These are phyloP conservation scores for Limnanthes douglasii DNA, from an alignment of 345 rosid species.

Conservation along the genomic window DNA sequence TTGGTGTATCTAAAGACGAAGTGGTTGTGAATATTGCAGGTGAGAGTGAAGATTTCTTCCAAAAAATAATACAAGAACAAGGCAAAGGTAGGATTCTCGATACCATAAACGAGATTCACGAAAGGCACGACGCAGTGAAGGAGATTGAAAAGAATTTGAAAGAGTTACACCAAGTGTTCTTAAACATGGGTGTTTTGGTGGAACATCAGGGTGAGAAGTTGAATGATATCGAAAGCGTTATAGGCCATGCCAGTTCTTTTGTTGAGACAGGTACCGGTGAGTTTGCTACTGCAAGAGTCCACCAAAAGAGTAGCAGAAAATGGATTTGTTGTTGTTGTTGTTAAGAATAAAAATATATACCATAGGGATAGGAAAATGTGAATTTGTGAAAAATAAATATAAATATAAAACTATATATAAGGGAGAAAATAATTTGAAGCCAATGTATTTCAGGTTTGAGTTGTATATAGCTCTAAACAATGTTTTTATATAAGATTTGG, in stretches of 20 bases:
- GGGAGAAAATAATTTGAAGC: no score
- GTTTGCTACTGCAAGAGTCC: constrained; percentile 32
- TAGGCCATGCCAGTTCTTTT: constrained; percentile 44
- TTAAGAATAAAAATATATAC: no score
- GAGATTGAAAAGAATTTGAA: constrained; percentile 78
- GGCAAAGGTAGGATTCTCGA: constrained; percentile 79
- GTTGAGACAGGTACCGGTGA: constrained; percentile 34
- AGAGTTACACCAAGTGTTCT: constrained; percentile 64
- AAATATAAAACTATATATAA: no score
- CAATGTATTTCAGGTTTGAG: no score
- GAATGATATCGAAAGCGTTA: constrained; percentile 58
- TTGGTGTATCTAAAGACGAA: no score
- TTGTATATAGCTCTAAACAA: no score
- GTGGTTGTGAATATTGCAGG: constrained; percentile 51
- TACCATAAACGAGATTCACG: constrained; percentile 74
- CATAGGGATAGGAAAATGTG: no score
- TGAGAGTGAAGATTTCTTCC: constrained; percentile 73
- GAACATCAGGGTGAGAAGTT: constrained; percentile 54
- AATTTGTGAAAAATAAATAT: no score
- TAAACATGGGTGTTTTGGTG: constrained; percentile 57
- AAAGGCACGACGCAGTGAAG: constrained; percentile 75
- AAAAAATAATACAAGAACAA: constrained; percentile 79
- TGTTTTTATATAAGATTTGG: no score
- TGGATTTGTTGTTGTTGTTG: no score
- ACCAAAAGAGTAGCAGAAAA: constrained; percentile 65